Evolutionary conservation across 108 stramenopile genomes (phyloP), one percentile per base, ranked within the genome.

Genomic region (Skeletonema costatum): DNA sequence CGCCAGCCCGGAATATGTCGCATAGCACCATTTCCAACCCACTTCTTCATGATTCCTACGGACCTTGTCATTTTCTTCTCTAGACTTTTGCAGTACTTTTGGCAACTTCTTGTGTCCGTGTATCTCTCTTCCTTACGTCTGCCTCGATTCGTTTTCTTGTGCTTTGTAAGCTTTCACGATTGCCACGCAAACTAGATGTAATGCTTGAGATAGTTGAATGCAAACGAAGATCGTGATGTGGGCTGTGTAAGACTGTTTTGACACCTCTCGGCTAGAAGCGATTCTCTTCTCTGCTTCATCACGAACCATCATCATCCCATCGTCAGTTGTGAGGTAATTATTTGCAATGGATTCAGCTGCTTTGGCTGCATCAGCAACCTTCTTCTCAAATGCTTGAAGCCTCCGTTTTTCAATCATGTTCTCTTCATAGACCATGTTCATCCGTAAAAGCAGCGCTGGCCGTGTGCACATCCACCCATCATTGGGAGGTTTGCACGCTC

Each of bases 401-500:
- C 75, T 35, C 42, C 77, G 32, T 60, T 69, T 81, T 44, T 85
- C 85, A 25, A 32, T 48, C 58, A 85, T 77, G 35, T 85, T 78
- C 36, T 81, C 73, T 61, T 85, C 85, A 14, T 78, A 77, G 31
- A 60, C 77, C 29, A 84, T 68, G 17, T 73, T 66, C 72, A 71
- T 78, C n/a, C 81, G 39, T 6, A 85, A 44, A 13, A 78, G 21
- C 13, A 85, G 53, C 14, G 81, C 85, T 36, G 80, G 80, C 58
- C 80, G 68, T 25, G 65, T 63, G 75, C 85, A 85, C 80, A 82
- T 82, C 72, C 68, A 85, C 0, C 85, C 85, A 39, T 17, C 67
- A 53, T 74, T 66, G 2, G 78, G 35, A 32, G 83, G 76, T 7
- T 76, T 63, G 31, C 83, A 84, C 32, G 71, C n/a, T 56, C 31